Conservation (phyloP, 257 asterid genomes). For the Leonotis leonurus region DNA sequence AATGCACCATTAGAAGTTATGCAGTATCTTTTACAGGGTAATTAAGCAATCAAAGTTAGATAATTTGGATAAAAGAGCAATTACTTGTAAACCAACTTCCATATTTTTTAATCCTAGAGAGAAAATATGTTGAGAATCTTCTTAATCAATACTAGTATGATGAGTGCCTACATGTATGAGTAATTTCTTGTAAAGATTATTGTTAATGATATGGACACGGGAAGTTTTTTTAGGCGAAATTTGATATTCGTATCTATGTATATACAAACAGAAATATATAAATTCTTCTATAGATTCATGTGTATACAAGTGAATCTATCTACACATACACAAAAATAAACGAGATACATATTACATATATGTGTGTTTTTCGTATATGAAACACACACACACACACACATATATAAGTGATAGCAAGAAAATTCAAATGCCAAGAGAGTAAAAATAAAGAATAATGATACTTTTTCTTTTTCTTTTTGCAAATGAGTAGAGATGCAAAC, state of each 20-base stretch:
- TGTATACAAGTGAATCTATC: background rate
- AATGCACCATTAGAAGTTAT: background rate
- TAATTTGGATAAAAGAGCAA: background rate
- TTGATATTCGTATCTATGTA: background rate
- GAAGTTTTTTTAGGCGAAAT: too few relatives aligned
- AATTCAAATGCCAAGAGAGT: background rate
- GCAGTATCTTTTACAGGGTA: background rate
- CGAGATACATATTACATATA: too few relatives aligned
- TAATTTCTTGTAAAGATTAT: background rate
- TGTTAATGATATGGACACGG: background rate
- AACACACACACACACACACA: background rate
- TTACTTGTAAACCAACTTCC: background rate
- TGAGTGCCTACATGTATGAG: background rate
- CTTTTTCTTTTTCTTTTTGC: background rate
- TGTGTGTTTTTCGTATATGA: too few relatives aligned
- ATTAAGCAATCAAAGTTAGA: background rate
- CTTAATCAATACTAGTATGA: background rate
- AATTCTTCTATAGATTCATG: background rate
- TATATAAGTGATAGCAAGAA: background rate
- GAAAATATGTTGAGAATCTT: background rate
- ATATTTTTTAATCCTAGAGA: background rate
- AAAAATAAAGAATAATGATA: background rate
- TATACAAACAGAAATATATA: background rate
- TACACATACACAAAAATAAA: background rate
- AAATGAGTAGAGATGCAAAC: background rate